Evolutionary conservation across 2,329 filamentous ascomycete genomes (phyloP), one percentile per base, ranked within the genome.

Genomic region (Dactylellina cionopaga): DNA sequence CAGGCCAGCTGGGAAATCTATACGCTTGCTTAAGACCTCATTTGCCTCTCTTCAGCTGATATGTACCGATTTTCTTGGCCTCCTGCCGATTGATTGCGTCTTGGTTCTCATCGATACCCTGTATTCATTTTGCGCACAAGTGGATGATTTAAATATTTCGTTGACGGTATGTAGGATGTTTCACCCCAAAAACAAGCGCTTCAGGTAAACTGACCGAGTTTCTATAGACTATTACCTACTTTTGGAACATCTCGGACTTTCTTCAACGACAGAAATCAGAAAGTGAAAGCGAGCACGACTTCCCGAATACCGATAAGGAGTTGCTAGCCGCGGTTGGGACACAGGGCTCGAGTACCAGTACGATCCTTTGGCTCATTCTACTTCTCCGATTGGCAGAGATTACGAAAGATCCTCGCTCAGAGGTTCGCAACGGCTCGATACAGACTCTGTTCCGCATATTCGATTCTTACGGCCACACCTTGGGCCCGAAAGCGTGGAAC

Each of bases 201-300:
- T 75, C 33, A 77, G 58, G 59, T n/a, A n/a, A 27, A 27, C 33
- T 33, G 56, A 76, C 59, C 70, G 46, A 35, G 29, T 35, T 25
- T 31, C 49, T 19, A 2, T 54, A 92, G 87, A 95, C 93, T 0
- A 91, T 96, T 6, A 96, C 94, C 0, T 95, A 96, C 78, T 96
- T 96, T 80, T 97, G 93, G 92, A 93, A 94, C 59, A 86, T 97
- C 5, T 96, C 94, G 0, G 93, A 97, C 79, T 95, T 93, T 75
- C 83, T 98, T 17, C 85, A 87, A 56, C 54, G 62, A 3, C 60
- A 74, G 44, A 68, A 68, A 24, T 55, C 60, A 2, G 62, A 58
- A 1, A 78, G 81, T 54, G 80, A 80, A 58, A 76, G 75, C 10
- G 77, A 80, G 55, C 76, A 82, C 33, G 79, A 81, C 70, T 76